Base-by-base conservation (phyloP, 2,329 filamentous ascomycete species). In the Stemphylium beticola region DNA sequence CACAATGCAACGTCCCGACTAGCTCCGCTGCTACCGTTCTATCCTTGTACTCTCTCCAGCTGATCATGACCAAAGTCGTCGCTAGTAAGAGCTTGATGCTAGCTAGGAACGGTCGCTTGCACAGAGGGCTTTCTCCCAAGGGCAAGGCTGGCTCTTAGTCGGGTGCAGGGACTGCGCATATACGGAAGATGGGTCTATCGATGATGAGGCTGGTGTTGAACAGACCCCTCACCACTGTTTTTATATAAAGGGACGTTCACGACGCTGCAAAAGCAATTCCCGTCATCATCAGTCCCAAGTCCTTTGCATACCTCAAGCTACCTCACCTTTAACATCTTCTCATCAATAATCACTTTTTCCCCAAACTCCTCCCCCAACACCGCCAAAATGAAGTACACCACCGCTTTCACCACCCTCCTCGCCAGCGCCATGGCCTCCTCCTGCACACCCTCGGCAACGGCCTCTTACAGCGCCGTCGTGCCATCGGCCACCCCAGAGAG, bases 351-450 rank as follows among this genome's bases (percentile, higher is more conserved):
- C 57, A 55, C 50, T 62, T 65, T 43, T 41, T 14, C 29, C 22
- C 41, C 31, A 26, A 20, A 6, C 29, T 8, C 8, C 18, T 2
- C 24, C 60, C 43, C 47, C 44, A 26, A 44, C 38, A 40, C 36
- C 41, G 17, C 54, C 58, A 72, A 48, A 17, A 76, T 76, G 74
- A 75, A 76, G 68, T 68, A 65, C 61, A 49, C 66, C 45, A 18
- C 68, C 60, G 65, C 48, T 41, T 24, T 55, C 37, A 36, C 48
- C 14, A 33, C 53, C 6, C 32, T 55, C 42, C 8, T 51, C 20
- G 53, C 53, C 42, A 34, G 36, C 38, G 48, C 37, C 32, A 33
- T 41, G 31, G 53, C 53, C 4, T 9, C 26, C 11, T 14, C 34
- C 33, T 29, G 31, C 48, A 17, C 24, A 6, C 32, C 17, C 11